phyloP scores from a whole-genome alignment of 139 green algal species.

The Tetradesmus obliquus region DNA sequence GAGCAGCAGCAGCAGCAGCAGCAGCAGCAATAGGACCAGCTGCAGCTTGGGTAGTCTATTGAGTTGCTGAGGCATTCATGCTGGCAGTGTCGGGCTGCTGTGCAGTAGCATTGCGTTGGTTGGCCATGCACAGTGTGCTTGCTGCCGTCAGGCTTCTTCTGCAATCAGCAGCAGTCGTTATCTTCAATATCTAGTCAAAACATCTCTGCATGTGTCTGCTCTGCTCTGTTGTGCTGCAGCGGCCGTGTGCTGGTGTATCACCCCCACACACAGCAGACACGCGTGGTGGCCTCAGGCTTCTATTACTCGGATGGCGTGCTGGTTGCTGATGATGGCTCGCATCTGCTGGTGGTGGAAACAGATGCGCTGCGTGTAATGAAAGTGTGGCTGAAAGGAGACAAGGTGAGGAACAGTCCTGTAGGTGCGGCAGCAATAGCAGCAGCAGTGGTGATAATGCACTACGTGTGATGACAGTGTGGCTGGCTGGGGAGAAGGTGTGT shows the following conservation, averaged over 20 bases:
- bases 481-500: background rate
- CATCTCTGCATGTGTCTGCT: too few relatives aligned
- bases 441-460: background rate
- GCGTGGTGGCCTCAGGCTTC: conserved; percentile 54
- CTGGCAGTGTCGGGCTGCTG: too few relatives aligned
- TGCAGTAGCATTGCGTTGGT: too few relatives aligned
- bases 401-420: conserved; percentile 40
- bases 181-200: too few relatives aligned
- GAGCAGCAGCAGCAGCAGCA: background rate
- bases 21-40: too few relatives aligned
- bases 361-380: conserved; percentile 51
- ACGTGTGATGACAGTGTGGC: conserved; percentile 53
- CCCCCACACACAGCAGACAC: conserved; percentile 36
- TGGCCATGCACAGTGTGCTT: too few relatives aligned
- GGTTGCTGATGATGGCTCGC: conserved; percentile 61
- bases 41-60: too few relatives aligned
- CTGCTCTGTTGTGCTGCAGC: background rate
- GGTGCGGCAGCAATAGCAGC: too few relatives aligned
- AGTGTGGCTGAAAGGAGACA: conserved; percentile 62
- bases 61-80: too few relatives aligned
- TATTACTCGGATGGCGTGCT: conserved; percentile 77
- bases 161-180: too few relatives aligned
- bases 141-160: background rate
- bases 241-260: conserved; percentile 63
- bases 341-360: conserved; percentile 65